Evolutionary conservation across 257 asterid species (phyloP).

Genomic region (Solanum tacnaense): DNA sequence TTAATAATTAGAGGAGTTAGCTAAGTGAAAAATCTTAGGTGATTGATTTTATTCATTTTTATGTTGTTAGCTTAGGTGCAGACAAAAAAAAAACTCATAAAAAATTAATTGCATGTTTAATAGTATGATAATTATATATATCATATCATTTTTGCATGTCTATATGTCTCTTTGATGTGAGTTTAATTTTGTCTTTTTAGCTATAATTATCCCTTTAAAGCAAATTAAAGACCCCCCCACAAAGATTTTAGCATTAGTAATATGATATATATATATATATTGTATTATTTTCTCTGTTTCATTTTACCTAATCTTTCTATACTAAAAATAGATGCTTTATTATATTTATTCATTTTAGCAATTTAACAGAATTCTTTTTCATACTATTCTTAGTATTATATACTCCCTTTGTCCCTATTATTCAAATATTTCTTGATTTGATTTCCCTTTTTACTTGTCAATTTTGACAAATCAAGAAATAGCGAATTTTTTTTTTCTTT

Average conservation of each 20-base stretch:
- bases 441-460: no score
- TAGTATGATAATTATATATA: not conserved
- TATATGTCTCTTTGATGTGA: not conserved
- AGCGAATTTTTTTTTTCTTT: not conserved
- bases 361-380: not conserved
- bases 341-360: no score
- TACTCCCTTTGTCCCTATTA: no score
- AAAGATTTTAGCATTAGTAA: not conserved
- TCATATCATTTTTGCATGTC: not conserved
- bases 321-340: no score
- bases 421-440: not conserved
- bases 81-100: not conserved
- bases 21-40: not conserved
- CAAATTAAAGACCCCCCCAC: not conserved
- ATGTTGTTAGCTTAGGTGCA: not conserved
- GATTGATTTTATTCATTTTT: not conserved
- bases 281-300: not conserved
- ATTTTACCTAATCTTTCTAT: no score
- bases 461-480: no score
- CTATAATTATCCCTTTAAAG: not conserved
- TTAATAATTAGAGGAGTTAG: not conserved
- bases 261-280: no score
- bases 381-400: no score
- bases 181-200: not conserved
- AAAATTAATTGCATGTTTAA: not conserved